A percentile compares a stretch with the other conserved stretches of the same genome.
Conservation (phyloP, 2,329 filamentous ascomycete species). For the Talaromyces sp. region DNA sequence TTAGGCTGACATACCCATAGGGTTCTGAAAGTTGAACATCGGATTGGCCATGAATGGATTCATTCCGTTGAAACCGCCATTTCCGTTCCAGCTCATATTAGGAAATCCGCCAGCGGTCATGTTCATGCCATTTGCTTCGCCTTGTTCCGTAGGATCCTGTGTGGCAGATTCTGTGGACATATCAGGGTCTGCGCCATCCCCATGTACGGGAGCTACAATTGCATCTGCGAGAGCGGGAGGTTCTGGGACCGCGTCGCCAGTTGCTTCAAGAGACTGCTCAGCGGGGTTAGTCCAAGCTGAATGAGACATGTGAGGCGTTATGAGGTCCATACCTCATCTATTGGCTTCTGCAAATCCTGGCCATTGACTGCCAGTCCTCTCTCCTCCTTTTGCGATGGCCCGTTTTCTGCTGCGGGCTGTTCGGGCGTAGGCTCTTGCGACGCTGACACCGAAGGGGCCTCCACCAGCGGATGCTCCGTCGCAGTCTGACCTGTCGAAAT, state of each 20-base stretch:
- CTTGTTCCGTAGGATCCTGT: conserved; percentile 6
- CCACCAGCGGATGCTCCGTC: conserved; percentile 17
- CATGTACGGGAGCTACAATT: conserved; percentile 16
- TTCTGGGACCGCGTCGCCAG: conserved; percentile 11
- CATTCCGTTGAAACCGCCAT: conserved; percentile 69
- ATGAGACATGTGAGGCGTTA: not conserved
- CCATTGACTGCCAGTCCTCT: conserved; percentile 7
- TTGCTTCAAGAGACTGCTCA: conserved; percentile 7
- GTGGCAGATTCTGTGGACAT: not conserved
- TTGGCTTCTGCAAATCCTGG: conserved; percentile 7
- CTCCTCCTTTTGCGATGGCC: conserved; percentile 9
- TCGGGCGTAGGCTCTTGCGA: conserved; percentile 19
- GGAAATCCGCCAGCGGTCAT: conserved; percentile 55
- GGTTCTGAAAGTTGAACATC: conserved; percentile 67
- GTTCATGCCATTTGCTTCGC: conserved; percentile 34
- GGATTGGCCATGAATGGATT: conserved; percentile 65
- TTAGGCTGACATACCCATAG: conserved; percentile 76
- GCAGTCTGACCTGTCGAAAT: conserved; percentile 20
- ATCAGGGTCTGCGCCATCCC: conserved; percentile 7
- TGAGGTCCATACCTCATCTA: conserved; percentile 22
- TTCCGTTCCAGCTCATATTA: conserved; percentile 63
- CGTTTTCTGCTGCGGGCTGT: conserved; percentile 11
- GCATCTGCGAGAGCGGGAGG: conserved; percentile 9
- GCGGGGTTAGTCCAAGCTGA: not conserved
- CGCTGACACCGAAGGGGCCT: conserved; percentile 7